These are phyloP conservation scores for Capsicum chinense DNA, from an alignment of 257 asterid genomes.

Conservation along the genomic window DNA sequence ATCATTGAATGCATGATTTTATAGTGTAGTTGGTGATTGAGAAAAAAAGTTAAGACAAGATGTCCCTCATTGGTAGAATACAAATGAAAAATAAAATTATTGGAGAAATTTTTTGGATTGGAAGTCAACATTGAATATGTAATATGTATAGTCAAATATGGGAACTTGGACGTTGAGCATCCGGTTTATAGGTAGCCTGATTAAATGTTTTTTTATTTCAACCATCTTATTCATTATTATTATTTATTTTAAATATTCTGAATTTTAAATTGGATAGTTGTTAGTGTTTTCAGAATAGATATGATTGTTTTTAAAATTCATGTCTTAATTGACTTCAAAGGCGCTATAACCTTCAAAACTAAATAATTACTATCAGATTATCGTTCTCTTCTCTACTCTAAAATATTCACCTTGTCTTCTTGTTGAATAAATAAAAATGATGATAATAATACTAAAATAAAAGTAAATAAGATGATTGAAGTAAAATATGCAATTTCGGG, in stretches of 20 bases:
- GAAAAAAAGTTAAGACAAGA: slow-evolving; percentile 18
- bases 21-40: neutral
- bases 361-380: neutral
- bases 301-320: neutral
- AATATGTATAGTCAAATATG: neutral
- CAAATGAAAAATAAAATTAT: neutral
- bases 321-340: neutral
- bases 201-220: neutral
- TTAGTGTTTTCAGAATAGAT: neutral
- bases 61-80: slow-evolving; percentile 23
- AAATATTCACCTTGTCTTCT: neutral
- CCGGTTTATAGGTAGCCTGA: neutral
- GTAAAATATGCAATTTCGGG: neutral
- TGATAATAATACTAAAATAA: neutral
- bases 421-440: neutral
- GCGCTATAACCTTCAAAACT: neutral
- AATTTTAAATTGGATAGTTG: neutral
- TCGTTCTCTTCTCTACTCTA: neutral
- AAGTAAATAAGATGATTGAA: neutral
- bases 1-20: neutral
- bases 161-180: neutral
- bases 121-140: neutral
- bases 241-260: neutral
- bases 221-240: neutral
- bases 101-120: neutral